A percentile compares a stretch with the other conserved stretches of the same genome.
phyloP scores from a whole-genome alignment of 2,329 filamentous ascomycete genomes.

The Rhinocladiella mackenziei region DNA sequence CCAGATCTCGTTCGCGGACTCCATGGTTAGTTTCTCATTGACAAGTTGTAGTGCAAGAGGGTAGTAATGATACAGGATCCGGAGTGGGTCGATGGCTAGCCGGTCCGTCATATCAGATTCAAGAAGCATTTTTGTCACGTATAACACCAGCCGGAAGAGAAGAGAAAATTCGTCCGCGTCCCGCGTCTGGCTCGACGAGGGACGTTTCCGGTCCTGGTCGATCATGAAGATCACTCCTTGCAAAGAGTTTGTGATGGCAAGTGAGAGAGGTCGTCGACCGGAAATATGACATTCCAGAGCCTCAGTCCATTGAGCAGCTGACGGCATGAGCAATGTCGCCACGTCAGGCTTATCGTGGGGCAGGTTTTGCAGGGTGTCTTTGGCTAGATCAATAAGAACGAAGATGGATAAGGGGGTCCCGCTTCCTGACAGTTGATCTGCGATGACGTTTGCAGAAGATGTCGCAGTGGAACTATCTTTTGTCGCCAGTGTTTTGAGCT shows the following conservation, averaged over 20 bases:
- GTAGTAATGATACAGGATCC: constrained; percentile 49
- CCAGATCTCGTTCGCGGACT: constrained; percentile 53
- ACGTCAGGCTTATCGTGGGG: not conserved
- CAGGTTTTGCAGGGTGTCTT: constrained; percentile 43
- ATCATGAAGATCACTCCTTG: constrained; percentile 67
- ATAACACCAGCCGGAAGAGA: constrained; percentile 71
- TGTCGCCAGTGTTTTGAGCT: constrained; percentile 12
- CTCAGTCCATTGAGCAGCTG: constrained; percentile 59
- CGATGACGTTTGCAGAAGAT: constrained; percentile 21
- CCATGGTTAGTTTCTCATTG: constrained; percentile 57
- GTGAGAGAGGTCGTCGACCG: constrained; percentile 53
- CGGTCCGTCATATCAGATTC: constrained; percentile 36
- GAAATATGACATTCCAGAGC: constrained; percentile 54
- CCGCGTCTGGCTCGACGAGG: constrained; percentile 33
- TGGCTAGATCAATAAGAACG: constrained; percentile 49
- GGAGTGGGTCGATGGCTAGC: constrained; percentile 32
- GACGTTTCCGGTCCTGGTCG: constrained; percentile 32
- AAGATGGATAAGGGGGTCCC: constrained; percentile 24
- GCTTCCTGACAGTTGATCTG: constrained; percentile 25
- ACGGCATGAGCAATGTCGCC: constrained; percentile 50
- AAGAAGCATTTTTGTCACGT: constrained; percentile 58
- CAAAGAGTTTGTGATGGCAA: constrained; percentile 70
- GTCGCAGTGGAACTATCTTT: constrained; percentile 6
- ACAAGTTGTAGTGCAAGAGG: constrained; percentile 54
- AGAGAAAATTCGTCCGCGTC: constrained; percentile 69